These are phyloP conservation scores for Bacidia rubella DNA, from an alignment of 495 filamentous ascomycete species.

Conservation along the genomic window DNA sequence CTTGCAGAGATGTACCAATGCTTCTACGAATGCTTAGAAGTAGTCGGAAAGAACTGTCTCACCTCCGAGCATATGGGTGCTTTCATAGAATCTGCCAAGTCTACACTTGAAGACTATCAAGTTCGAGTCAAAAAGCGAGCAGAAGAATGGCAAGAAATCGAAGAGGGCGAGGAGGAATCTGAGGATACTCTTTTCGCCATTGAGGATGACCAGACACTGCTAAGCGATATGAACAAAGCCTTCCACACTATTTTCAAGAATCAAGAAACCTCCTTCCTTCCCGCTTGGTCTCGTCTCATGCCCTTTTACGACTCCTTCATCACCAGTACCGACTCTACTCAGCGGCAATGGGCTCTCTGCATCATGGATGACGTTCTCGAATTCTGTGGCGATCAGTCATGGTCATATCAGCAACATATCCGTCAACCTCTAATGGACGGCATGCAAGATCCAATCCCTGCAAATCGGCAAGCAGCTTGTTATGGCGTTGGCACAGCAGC, in stretches of 20 bases:
- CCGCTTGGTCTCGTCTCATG: conserved; percentile 71
- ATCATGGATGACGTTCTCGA: conserved; percentile 98
- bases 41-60: conserved; percentile 73
- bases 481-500: conserved; percentile 96
- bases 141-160: conserved; percentile 60
- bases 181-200: conserved; percentile 79
- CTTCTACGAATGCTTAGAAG: conserved; percentile 97
- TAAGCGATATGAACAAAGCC: conserved; percentile 99
- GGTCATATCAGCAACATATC: conserved; percentile 71
- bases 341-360: conserved; percentile 95
- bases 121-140: conserved; percentile 63
- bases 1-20: conserved; percentile 99
- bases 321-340: conserved; percentile 69
- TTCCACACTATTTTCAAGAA: conserved; percentile 99
- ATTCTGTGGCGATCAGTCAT: conserved; percentile 79
- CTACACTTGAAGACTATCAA: conserved; percentile 83
- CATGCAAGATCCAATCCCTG: conserved; percentile 68
- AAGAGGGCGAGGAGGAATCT: conserved; percentile 71
- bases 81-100: conserved; percentile 74
- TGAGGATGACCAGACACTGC: conserved; percentile 90
- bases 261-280: conserved; percentile 71
- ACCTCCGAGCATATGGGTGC: conserved; percentile 61
- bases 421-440: conserved; percentile 72
- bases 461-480: conserved; percentile 89
- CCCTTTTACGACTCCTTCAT: conserved; percentile 76